phyloP scores from a whole-genome alignment of 306 rosid genomes.

The Sindora glabra region DNA sequence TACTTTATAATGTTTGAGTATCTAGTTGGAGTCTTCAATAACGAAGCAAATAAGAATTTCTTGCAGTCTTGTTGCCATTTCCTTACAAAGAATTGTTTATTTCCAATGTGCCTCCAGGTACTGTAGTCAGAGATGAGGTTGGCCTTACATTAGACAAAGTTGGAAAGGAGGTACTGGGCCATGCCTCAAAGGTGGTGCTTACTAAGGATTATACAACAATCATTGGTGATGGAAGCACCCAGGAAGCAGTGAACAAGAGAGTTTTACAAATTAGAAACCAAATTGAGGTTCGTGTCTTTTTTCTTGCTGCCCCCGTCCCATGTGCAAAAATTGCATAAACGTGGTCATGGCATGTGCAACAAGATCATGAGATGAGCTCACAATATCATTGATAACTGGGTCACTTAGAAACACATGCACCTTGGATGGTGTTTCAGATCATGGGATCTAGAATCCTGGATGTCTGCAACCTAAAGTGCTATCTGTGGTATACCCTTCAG shows the following conservation, averaged over 20 bases:
- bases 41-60: not conserved
- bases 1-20: not conserved
- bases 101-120: conserved; percentile 52
- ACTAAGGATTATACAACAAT: conserved; percentile 87
- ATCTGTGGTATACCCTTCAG: no score
- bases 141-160: conserved; percentile 89
- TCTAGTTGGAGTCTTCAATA: not conserved
- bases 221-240: conserved; percentile 97
- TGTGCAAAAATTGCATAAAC: not conserved
- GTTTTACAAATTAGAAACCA: conserved; percentile 81
- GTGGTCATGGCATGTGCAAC: not conserved
- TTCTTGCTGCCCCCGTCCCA: no score
- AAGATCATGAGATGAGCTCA: no score
- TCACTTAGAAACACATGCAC: no score
- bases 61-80: not conserved
- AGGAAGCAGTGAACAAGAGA: conserved; percentile 86
- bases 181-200: conserved; percentile 90
- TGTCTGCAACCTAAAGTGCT: no score
- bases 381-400: no score
- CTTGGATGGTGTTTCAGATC: no score
- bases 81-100: not conserved
- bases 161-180: conserved; percentile 88
- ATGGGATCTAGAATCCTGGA: no score
- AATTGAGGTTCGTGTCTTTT: conserved; percentile 56
- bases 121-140: conserved; percentile 93